These are phyloP conservation scores for Cinchona pubescens DNA, from an alignment of 257 asterid species.

Conservation along the genomic window DNA sequence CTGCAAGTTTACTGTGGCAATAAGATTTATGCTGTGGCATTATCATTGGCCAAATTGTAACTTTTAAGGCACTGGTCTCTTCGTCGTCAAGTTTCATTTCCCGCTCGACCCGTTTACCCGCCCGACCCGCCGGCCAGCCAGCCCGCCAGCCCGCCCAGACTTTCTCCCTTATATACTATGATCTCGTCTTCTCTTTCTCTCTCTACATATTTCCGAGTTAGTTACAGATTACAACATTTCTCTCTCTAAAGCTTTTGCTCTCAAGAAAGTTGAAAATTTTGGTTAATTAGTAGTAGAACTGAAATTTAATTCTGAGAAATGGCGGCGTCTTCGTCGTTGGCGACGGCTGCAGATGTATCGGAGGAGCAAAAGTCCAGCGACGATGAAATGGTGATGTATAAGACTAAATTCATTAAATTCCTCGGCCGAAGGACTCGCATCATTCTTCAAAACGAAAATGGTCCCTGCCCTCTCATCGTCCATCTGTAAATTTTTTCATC, in stretches of 20 bases:
- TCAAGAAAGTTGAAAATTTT: neutral
- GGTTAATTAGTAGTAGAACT: conserved; percentile 4
- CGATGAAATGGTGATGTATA: conserved; percentile 57
- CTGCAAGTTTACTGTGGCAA: too few relatives aligned
- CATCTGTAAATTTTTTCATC: conserved; percentile 47
- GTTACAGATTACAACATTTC: neutral
- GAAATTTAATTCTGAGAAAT: conserved; percentile 7
- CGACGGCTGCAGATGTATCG: conserved; percentile 22
- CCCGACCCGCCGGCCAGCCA: neutral
- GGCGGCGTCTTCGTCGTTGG: conserved; percentile 19
- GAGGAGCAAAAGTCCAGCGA: conserved; percentile 35
- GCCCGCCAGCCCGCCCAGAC: neutral
- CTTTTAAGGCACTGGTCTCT: neutral
- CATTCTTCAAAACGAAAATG: conserved; percentile 90
- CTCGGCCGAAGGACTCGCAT: conserved; percentile 75
- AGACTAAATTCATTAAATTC: conserved; percentile 75
- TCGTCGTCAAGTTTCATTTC: neutral
- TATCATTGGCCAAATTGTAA: too few relatives aligned
- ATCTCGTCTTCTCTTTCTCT: conserved; percentile 2
- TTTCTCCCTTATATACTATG: neutral
- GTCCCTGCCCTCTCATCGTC: conserved; percentile 99
- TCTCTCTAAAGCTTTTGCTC: neutral
- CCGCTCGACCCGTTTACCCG: too few relatives aligned
- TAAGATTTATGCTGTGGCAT: too few relatives aligned
- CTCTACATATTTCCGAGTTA: neutral